Percentiles rank a stretch among this genome's conserved stretches.
These are phyloP conservation scores for Macrocystidia cucumis DNA, from an alignment of 1,284 basidiomycete species.

Conservation along the genomic window DNA sequence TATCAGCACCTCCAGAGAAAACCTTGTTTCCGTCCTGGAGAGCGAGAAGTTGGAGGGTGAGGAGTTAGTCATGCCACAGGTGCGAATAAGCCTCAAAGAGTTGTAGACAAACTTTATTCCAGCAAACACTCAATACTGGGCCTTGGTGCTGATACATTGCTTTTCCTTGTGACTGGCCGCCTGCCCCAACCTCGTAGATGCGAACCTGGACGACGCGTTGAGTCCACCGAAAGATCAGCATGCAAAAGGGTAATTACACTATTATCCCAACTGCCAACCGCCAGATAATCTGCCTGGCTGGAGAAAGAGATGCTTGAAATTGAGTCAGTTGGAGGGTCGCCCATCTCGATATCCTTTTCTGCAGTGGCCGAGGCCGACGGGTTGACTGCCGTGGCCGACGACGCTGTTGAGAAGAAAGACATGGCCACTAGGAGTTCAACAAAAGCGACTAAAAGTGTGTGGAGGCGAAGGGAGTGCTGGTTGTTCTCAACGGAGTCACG, in stretches of 20 bases:
- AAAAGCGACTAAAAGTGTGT: too few species aligned
- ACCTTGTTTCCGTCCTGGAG: conserved; percentile 72
- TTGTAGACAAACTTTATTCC: conserved; percentile 55
- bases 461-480: too few species aligned
- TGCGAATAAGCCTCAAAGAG: background rate
- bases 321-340: conserved; percentile 66
- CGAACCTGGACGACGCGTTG: conserved; percentile 33
- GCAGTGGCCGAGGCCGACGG: conserved; percentile 18
- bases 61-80: background rate
- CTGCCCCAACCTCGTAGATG: conserved; percentile 52
- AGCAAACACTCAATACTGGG: conserved; percentile 77
- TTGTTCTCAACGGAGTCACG: too few species aligned
- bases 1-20: conserved; percentile 84
- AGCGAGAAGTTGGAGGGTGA: conserved; percentile 2
- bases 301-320: conserved; percentile 69
- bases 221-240: background rate
- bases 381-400: conserved; percentile 13
- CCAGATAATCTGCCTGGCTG: conserved; percentile 57
- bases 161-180: conserved; percentile 64
- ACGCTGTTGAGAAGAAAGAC: conserved; percentile 13
- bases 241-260: conserved; percentile 45
- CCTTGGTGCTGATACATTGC: conserved; percentile 81
- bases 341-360: conserved; percentile 70
- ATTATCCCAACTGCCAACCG: conserved; percentile 76
- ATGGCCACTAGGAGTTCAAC: too few species aligned